Evolutionary conservation across 305 asterid species (phyloP).

Genomic region (Fraxinus baroniana): DNA sequence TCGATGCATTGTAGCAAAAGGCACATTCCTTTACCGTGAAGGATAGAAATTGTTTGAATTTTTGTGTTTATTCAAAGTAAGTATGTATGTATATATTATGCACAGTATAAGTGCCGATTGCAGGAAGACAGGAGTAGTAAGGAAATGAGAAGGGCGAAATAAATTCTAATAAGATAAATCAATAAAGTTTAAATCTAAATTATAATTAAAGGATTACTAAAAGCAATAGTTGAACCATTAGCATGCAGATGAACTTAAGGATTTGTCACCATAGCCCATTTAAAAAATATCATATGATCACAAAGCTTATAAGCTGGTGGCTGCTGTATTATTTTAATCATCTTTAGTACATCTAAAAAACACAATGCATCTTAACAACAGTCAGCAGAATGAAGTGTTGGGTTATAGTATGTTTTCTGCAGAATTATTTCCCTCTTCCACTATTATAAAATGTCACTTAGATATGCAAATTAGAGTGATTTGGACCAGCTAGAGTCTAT

Average conservation of each 20-base stretch:
- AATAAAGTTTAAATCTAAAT: not conserved
- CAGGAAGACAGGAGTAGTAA: not conserved
- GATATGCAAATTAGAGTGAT: constrained; percentile 14
- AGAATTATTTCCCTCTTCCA: constrained; percentile 3
- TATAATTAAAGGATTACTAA: not conserved
- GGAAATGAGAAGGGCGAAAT: not conserved
- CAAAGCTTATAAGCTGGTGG: not conserved
- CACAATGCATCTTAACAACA: not conserved
- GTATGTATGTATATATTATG: not conserved
- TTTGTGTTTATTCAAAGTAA: not conserved
- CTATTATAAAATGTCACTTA: constrained; percentile 2
- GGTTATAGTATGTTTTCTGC: not conserved
- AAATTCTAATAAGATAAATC: not conserved
- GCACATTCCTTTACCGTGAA: not conserved
- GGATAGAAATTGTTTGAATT: not conserved
- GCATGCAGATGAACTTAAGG: not conserved
- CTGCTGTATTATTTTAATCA: not conserved
- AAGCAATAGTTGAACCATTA: not conserved
- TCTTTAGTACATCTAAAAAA: not conserved
- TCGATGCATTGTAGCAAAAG: not conserved
- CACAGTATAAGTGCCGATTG: not conserved
- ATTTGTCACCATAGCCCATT: not conserved
- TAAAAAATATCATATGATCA: not conserved
- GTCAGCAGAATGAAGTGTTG: not conserved
- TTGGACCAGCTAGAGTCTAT: not conserved